Percentiles rank a stretch among this genome's conserved stretches.
These are phyloP conservation scores for Hyphodiscus sp. DNA, from an alignment of 2,329 filamentous ascomycete genomes.

Conservation along the genomic window DNA sequence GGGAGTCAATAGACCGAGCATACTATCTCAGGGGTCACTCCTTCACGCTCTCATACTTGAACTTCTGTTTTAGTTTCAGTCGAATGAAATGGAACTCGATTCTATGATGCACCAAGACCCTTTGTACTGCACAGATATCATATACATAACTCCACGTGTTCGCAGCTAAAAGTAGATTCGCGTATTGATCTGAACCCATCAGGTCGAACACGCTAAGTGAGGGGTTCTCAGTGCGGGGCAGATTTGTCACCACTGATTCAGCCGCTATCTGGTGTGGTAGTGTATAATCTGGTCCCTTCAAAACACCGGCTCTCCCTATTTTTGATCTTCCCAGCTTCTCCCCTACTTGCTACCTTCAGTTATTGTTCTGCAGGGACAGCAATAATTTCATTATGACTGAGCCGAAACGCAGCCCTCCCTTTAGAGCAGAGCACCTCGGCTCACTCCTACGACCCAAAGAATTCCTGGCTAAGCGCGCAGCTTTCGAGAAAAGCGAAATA, in stretches of 20 bases:
- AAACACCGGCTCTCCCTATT: neutral
- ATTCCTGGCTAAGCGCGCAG: constrained; percentile 45
- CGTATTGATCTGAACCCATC: too few relatives aligned
- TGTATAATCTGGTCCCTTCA: too few relatives aligned
- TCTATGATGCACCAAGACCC: too few relatives aligned
- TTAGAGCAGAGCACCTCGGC: constrained; percentile 55
- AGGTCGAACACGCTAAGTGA: too few relatives aligned
- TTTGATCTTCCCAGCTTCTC: neutral
- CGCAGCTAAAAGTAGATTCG: too few relatives aligned
- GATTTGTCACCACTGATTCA: neutral
- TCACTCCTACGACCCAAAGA: constrained; percentile 53
- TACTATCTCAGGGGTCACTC: too few relatives aligned
- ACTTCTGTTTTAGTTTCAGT: too few relatives aligned
- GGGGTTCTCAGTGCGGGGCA: neutral
- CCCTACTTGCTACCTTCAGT: neutral
- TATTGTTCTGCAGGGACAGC: neutral
- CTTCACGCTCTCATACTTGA: too few relatives aligned
- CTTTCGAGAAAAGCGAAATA: constrained; percentile 30
- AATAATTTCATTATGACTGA: neutral
- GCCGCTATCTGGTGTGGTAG: too few relatives aligned
- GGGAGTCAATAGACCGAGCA: too few relatives aligned
- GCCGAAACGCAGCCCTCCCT: constrained; percentile 7
- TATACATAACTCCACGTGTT: too few relatives aligned
- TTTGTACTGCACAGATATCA: constrained; percentile 1
- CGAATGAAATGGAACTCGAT: too few relatives aligned